Base-by-base conservation (phyloP, 495 filamentous ascomycete species). In the Chaetomium fimeti region DNA sequence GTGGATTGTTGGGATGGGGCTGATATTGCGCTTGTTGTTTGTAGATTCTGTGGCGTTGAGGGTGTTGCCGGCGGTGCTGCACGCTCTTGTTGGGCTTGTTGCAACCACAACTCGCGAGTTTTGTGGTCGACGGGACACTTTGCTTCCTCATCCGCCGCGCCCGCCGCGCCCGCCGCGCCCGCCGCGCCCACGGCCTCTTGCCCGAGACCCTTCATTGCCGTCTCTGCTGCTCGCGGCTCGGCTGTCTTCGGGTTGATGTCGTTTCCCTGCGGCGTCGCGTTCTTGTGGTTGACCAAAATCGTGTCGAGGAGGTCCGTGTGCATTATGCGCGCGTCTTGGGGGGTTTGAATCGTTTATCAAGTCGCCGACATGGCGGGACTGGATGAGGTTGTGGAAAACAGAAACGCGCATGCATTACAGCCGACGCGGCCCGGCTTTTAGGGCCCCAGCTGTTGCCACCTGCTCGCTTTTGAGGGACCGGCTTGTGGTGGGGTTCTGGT, bases 81-180 rank as follows among this genome's bases (percentile, higher is more conserved):
- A 15, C 57, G 49, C 4, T 66, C 62, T 63, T 68, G 63, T 16
- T 75, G 74, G 7, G 79, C 78, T 64, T 81, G 75, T 36, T 73
- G 76, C 29, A 97, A 81, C 93, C 92, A 98, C 64, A 88, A 81
- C 66, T 89, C 87, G 64, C 93, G 87, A 28, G 92, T 89, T 70
- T 89, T 89, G 71, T 90, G 89, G 77, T 97, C 92, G 65, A 97
- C 90, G 2, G 94, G 94, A 69, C 94, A 97, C 65, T 81, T 79
- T 58, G 76, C 76, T 36, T 78, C 72, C 12, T 52, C 71, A 22
- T 38, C 69, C 22, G 57, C 66, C 45, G 1, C 45, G 8, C 20
- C 42, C n/a, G 62, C 36, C 5, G 61, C 60, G 22, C 32, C 49
- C 8, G 57, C 66, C 45, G 1, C 45, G 8, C 20, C 42, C n/a